Evolutionary conservation across 345 rosid genomes (phyloP), one percentile per base, ranked within the genome.

Genomic region (Acer campestre): DNA sequence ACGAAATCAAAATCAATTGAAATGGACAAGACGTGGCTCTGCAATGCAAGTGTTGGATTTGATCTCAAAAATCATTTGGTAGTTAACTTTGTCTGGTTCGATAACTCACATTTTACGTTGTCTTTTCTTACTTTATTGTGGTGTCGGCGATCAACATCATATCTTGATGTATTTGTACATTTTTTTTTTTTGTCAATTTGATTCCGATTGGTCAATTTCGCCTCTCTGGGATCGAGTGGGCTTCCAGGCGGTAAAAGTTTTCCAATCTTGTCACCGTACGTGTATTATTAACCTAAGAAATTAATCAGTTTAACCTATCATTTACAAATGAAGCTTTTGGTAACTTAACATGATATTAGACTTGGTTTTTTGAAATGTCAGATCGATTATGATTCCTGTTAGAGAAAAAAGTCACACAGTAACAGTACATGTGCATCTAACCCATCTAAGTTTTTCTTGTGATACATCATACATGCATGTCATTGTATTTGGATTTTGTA

Each of bases 11-110:
- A 53, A 53, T 53, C 58, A 53, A 53, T 17, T 16, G 59, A 69
- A 69, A 69, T 49, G 72, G 59, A 68, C 59, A 48, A 68, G 2
- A 46, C 51, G 11, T 48, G 4, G 13, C 40, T 51, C 38, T 35
- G n/a, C 23, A 16, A 7, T 1, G 17, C 9, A 1, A 22, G 7
- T 25, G 27, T 8, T 16, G 27, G 23, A 16, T 12, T 11, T 10
- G 48, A 31, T 13, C 29, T 29, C 22, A 22, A 58, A 61, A 7
- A 61, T 61, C 68, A 61, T 17, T 59, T 12, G 77, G 59, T 46
- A 46, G 80, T 71, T 69, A 73, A 35, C 55, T 0, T 7, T 48
- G 81, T 74, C 65, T n/a, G 71, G 76, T 49, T 58, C 14, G 12
- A 56, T 74, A 6, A 31, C 64, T 74, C 22, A 17, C 12, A 40